phyloP scores from a whole-genome alignment of 176 grass and related monocot species.

The Cenchrus americanus region DNA sequence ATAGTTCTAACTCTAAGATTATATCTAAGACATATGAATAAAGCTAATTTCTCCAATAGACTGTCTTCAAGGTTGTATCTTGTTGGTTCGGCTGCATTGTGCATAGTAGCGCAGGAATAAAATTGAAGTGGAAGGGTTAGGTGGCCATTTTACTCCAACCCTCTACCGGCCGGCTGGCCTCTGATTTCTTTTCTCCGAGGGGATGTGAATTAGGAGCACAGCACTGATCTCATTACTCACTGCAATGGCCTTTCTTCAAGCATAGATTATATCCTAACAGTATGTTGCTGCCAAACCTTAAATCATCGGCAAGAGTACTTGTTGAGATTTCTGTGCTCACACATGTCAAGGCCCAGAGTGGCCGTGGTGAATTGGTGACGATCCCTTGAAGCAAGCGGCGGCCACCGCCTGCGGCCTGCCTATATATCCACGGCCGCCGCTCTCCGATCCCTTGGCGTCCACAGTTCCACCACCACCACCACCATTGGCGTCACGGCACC shows the following conservation, averaged over 20 bases:
- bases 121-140: not conserved
- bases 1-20: no score
- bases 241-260: constrained; percentile 54
- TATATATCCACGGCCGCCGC: constrained; percentile 46
- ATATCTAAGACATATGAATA: no score
- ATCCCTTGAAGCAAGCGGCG: constrained; percentile 47
- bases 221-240: constrained; percentile 58
- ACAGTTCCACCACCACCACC: not conserved
- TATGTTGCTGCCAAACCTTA: constrained; percentile 38
- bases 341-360: constrained; percentile 43
- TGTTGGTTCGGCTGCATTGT: no score
- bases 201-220: constrained; percentile 64
- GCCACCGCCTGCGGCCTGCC: not conserved
- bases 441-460: not conserved
- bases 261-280: constrained; percentile 35
- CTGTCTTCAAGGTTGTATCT: no score
- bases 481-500: not conserved
- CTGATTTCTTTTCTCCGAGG: constrained; percentile 37
- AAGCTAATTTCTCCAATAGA: no score
- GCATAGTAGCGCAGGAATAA: no score
- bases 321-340: not conserved
- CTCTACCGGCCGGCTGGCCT: constrained; percentile 42
- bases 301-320: constrained; percentile 42
- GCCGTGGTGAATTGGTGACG: constrained; percentile 23
- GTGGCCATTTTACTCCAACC: constrained; percentile 60